Percentiles rank a stretch among this genome's conserved stretches.
Evolutionary conservation across 108 stramenopile species (phyloP).

Genomic region (Mediolabrus comicus): DNA sequence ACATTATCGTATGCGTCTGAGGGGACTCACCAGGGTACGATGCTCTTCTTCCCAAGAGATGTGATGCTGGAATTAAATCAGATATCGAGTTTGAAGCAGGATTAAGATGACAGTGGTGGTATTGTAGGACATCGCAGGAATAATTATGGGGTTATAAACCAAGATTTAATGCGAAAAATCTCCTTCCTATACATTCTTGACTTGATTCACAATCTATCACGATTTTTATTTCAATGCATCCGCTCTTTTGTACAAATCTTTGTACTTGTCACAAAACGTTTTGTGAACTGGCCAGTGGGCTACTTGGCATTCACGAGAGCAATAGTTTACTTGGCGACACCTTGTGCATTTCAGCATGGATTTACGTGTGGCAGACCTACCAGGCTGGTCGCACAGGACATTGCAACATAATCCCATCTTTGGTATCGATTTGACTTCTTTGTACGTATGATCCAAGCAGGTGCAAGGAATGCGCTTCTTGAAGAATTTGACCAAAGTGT

Average conservation of each 20-base stretch:
- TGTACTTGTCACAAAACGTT: too few relatives aligned
- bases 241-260: too few relatives aligned
- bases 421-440: not conserved
- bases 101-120: too few relatives aligned
- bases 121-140: too few relatives aligned
- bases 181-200: too few relatives aligned
- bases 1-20: not conserved
- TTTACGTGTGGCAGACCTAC: not conserved
- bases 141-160: too few relatives aligned
- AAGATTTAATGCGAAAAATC: too few relatives aligned
- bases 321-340: not conserved
- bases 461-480: not conserved
- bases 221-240: too few relatives aligned
- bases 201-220: too few relatives aligned
- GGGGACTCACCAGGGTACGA: conserved; percentile 28
- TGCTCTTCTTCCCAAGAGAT: conserved; percentile 25
- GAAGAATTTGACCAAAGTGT: not conserved
- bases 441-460: not conserved
- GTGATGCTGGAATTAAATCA: conserved; percentile 15
- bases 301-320: not conserved
- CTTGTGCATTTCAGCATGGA: not conserved
- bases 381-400: not conserved
- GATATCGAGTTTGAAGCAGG: conserved; percentile 5
- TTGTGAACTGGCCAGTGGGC: not conserved
- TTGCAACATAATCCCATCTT: not conserved